A percentile compares a stretch with the other conserved stretches of the same genome.
These are phyloP conservation scores for Daldinia bambusicola DNA, from an alignment of 495 filamentous ascomycete species.

Conservation along the genomic window DNA sequence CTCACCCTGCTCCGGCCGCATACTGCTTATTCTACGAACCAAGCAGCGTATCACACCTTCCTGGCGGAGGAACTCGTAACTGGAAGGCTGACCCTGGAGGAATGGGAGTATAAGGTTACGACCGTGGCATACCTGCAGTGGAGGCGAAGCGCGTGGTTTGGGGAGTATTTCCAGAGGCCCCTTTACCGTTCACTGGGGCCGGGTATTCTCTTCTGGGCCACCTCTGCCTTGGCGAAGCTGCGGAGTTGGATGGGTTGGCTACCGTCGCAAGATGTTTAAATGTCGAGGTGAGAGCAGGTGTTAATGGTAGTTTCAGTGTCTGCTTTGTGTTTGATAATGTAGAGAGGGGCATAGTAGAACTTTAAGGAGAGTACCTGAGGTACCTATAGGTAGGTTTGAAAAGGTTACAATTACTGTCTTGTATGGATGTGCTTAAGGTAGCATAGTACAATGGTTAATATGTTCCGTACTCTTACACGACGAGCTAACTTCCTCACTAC, in stretches of 20 bases:
- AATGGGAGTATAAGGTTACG: conserved; percentile 1
- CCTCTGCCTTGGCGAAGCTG: not conserved
- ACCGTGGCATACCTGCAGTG: not conserved
- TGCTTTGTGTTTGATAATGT: not conserved
- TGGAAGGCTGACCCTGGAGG: not conserved
- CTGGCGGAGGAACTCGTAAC: not conserved
- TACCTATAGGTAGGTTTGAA: no score
- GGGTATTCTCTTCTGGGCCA: not conserved
- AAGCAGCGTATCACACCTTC: not conserved
- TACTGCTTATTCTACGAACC: conserved; percentile 2
- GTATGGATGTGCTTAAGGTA: no score
- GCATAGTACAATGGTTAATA: no score
- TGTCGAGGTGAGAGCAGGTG: not conserved
- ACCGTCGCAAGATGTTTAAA: not conserved
- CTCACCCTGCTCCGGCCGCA: conserved; percentile 43
- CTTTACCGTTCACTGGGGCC: not conserved
- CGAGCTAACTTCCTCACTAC: no score
- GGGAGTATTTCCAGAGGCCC: not conserved
- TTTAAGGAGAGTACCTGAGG: no score
- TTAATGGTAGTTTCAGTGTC: not conserved
- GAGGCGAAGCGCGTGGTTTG: not conserved
- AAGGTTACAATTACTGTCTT: no score
- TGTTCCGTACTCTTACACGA: no score
- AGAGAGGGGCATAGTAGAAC: no score
- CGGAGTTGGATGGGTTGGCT: not conserved